phyloP scores from a whole-genome alignment of 78 protist genomes.

The Dictyostelium brefeldianum region DNA sequence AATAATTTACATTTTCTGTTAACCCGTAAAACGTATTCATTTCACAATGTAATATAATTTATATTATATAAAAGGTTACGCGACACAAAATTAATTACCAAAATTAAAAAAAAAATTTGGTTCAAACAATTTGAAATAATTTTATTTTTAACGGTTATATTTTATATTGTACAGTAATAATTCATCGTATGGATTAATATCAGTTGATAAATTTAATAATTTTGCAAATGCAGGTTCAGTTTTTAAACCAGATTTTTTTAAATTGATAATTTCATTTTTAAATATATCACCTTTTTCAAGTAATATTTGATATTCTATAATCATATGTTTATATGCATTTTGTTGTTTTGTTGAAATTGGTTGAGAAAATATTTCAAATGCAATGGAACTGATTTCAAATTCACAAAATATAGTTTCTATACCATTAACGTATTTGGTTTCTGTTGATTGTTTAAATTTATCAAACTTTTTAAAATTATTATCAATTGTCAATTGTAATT shows the following conservation, averaged over 20 bases:
- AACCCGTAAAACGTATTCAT: no score
- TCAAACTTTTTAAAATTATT: background rate
- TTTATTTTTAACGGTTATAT: no score
- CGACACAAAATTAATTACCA: no score
- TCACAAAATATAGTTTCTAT: background rate
- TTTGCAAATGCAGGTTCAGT: slow-evolving; percentile 24
- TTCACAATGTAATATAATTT: no score
- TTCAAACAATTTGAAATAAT: no score
- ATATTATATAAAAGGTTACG: no score
- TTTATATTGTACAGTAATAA: background rate
- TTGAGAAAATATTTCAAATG: slow-evolving; percentile 2
- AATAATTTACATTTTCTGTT: no score
- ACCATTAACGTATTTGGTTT: background rate
- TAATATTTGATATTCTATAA: background rate
- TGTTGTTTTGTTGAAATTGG: slow-evolving; percentile 1
- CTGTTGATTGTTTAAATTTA: no score
- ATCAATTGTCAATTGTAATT: background rate
- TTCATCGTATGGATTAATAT: background rate
- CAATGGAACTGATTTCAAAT: background rate
- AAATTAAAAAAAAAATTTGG: no score
- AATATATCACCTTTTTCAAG: background rate
- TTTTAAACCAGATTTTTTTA: slow-evolving; percentile 10
- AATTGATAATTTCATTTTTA: slow-evolving; percentile 21
- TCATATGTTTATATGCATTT: slow-evolving; percentile 19
- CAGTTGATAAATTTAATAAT: background rate